A percentile compares a stretch with the other conserved stretches of the same genome.
These are phyloP conservation scores for Ceratobasidium sp. DNA, from an alignment of 1,284 basidiomycete species.

Conservation along the genomic window DNA sequence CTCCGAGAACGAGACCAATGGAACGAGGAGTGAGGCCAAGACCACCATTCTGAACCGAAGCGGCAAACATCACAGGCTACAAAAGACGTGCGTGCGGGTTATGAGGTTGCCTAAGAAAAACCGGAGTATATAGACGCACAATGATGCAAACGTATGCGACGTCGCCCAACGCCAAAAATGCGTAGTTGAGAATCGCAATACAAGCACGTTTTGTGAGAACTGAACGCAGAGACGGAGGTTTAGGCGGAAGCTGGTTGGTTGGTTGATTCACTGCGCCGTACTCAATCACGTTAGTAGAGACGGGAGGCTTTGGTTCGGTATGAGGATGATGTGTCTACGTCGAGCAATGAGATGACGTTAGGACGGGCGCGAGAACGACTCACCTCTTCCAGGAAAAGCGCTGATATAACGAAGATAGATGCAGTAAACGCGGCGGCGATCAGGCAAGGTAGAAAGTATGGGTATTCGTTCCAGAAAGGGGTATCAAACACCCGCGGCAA, in stretches of 20 bases:
- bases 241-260: not conserved
- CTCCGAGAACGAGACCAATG: slow-evolving; percentile 45
- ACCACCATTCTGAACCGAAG: slow-evolving; percentile 44
- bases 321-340: not conserved
- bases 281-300: not conserved
- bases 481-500: slow-evolving; percentile 47
- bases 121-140: slow-evolving; percentile 2
- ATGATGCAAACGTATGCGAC: slow-evolving; percentile 19
- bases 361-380: not conserved
- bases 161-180: slow-evolving; percentile 35
- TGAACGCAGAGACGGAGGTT: not conserved
- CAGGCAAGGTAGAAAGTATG: slow-evolving; percentile 50
- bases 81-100: not conserved
- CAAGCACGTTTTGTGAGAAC: slow-evolving; percentile 33
- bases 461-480: too few relatives aligned
- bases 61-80: slow-evolving; percentile 48
- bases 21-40: slow-evolving; percentile 43
- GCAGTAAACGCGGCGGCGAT: slow-evolving; percentile 22
- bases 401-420: slow-evolving; percentile 9
- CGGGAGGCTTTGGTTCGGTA: not conserved
- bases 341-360: not conserved
- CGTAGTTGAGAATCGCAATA: slow-evolving; percentile 42
- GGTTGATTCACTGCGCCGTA: slow-evolving; percentile 12
- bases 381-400: slow-evolving; percentile 31
- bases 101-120: not conserved